Conservation (phyloP, 208 protist genomes). For the Acanthamoeba lenticulata region DNA sequence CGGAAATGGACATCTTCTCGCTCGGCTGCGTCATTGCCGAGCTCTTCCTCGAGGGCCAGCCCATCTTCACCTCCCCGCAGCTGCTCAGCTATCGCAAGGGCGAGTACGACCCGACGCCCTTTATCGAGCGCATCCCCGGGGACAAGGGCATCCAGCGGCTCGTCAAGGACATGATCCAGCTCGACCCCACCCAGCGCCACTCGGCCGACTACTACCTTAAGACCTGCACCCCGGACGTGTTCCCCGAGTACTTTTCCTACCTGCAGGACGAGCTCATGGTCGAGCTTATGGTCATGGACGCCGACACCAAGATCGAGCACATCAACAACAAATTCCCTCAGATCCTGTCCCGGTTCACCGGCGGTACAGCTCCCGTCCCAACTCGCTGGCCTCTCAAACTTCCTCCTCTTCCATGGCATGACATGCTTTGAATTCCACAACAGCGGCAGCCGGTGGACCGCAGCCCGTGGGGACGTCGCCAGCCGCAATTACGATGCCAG, state of each 20-base stretch:
- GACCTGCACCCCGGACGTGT: not conserved
- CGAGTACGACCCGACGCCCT: constrained; percentile 73
- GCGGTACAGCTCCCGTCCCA: not conserved
- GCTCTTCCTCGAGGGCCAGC: constrained; percentile 77
- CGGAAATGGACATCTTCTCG: constrained; percentile 86
- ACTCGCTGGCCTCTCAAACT: not conserved
- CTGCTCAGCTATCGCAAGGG: constrained; percentile 76
- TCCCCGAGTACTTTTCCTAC: constrained; percentile 67
- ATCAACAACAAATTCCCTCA: constrained; percentile 58
- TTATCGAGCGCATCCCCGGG: constrained; percentile 64
- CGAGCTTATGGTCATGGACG: constrained; percentile 67
- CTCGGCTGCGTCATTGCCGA: constrained; percentile 83
- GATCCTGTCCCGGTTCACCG: not conserved
- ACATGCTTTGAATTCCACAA: not conserved
- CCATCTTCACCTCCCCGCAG: constrained; percentile 81
- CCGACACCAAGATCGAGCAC: constrained; percentile 61
- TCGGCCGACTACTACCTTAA: constrained; percentile 62
- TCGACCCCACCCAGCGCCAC: constrained; percentile 37
- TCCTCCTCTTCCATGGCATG: not conserved
- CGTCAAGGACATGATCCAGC: constrained; percentile 76
- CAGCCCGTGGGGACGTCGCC: not conserved
- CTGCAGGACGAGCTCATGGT: constrained; percentile 64
- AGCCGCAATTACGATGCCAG: too few species aligned
- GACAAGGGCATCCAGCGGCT: not conserved
- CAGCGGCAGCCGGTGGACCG: too few species aligned